These are phyloP conservation scores for Metschnikowia bowlesiae DNA, from an alignment of 805 yeast genomes.

Conservation along the genomic window DNA sequence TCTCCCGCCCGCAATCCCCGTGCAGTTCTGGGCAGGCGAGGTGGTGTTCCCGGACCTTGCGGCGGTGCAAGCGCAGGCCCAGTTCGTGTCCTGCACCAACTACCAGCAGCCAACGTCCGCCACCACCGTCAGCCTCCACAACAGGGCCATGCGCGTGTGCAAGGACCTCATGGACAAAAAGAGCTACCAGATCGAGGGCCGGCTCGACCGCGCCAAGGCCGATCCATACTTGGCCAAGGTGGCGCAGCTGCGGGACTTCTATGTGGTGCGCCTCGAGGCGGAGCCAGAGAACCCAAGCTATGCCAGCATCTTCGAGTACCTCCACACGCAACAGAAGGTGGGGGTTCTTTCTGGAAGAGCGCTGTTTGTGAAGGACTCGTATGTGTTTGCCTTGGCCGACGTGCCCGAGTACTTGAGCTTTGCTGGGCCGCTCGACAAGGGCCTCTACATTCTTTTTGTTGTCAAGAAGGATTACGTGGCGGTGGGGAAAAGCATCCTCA, in stretches of 20 bases:
- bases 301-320: constrained; percentile 39
- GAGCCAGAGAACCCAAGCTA: constrained; percentile 21
- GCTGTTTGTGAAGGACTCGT: constrained; percentile 57
- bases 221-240: constrained; percentile 51
- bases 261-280: constrained; percentile 41
- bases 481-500: constrained; percentile 20
- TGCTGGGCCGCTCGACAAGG: constrained; percentile 5
- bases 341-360: constrained; percentile 57
- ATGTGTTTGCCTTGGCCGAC: constrained; percentile 42
- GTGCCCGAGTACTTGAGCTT: constrained; percentile 11
- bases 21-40: constrained; percentile 42
- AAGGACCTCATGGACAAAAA: constrained; percentile 26
- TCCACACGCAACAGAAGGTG: constrained; percentile 42
- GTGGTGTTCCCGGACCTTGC: constrained; percentile 49
- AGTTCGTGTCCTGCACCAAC: constrained; percentile 34
- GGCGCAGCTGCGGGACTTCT: constrained; percentile 47
- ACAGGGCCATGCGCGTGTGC: constrained; percentile 24
- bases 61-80: constrained; percentile 35
- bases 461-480: constrained; percentile 36
- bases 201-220: constrained; percentile 53
- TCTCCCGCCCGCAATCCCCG: constrained; percentile 15
- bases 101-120: constrained; percentile 19
- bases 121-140: constrained; percentile 16
- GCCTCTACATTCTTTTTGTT: constrained; percentile 29
- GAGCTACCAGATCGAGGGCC: constrained; percentile 53